phyloP scores from a whole-genome alignment of 495 filamentous ascomycete genomes.

The Penicillium maclennaniae region DNA sequence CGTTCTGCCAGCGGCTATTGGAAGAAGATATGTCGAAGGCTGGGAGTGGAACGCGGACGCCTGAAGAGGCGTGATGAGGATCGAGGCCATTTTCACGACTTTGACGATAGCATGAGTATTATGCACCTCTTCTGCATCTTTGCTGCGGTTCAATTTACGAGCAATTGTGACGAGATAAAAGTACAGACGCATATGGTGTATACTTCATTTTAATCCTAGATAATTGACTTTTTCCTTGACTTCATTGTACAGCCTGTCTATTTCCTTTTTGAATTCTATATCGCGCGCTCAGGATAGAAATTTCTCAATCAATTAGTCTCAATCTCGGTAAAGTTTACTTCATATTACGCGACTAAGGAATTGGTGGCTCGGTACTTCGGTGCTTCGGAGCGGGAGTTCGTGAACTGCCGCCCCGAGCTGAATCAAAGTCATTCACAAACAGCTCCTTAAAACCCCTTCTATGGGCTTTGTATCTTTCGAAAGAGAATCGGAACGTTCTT shows the following conservation, averaged over 20 bases:
- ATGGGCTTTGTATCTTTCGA: no score
- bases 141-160: background rate
- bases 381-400: background rate
- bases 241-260: no score
- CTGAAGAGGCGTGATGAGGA: slow-evolving; percentile 10
- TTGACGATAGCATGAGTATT: background rate
- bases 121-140: background rate
- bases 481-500: no score
- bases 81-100: background rate
- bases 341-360: no score
- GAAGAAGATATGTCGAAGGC: slow-evolving; percentile 20
- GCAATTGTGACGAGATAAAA: background rate
- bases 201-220: background rate
- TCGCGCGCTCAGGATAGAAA: no score
- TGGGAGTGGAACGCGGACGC: slow-evolving; percentile 14
- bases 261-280: no score
- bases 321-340: background rate
- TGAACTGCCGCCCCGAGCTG: background rate
- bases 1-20: slow-evolving; percentile 37
- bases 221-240: no score
- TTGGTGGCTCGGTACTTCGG: background rate
- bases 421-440: background rate
- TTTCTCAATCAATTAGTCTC: no score
- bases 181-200: background rate
- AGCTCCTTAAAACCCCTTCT: background rate